phyloP scores from a whole-genome alignment of 2,329 filamentous ascomycete species.

The Claviceps arundinis region DNA sequence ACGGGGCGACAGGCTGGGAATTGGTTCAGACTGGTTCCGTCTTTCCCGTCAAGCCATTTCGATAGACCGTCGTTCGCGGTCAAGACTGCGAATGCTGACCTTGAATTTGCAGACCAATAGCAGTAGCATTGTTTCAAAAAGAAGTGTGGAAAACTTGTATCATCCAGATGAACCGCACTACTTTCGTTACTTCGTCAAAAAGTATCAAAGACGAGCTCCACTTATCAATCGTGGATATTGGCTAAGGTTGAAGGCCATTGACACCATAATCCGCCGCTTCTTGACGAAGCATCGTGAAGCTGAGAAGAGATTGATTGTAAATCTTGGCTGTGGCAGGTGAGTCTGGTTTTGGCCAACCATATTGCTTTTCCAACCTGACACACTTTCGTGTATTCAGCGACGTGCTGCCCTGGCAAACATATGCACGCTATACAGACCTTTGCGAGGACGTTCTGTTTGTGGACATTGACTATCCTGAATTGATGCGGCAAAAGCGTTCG shows the following conservation, averaged over 20 bases:
- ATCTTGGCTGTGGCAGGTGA: conserved; percentile 83
- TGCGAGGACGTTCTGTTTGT: conserved; percentile 55
- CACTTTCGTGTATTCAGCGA: conserved; percentile 42
- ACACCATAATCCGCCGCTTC: conserved; percentile 61
- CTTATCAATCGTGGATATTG: conserved; percentile 85
- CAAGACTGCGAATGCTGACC: background rate
- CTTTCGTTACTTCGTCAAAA: conserved; percentile 77
- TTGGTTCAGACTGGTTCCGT: background rate
- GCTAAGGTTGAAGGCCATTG: conserved; percentile 71
- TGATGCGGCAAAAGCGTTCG: conserved; percentile 61
- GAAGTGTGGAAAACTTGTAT: conserved; percentile 84
- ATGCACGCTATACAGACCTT: conserved; percentile 48
- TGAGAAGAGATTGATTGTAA: conserved; percentile 61
- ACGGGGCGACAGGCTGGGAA: background rate
- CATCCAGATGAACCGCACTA: conserved; percentile 66
- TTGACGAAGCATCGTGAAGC: conserved; percentile 36
- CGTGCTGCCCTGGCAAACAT: conserved; percentile 73
- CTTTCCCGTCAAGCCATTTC: background rate
- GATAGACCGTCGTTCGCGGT: background rate
- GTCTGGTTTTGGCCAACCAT: conserved; percentile 20
- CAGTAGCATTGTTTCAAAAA: conserved; percentile 83
- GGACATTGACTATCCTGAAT: conserved; percentile 73
- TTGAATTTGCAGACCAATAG: conserved; percentile 55
- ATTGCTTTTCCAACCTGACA: background rate
- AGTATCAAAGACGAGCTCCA: conserved; percentile 70